Evolutionary conservation across 305 asterid species (phyloP).

Genomic region (Ruellia speciosa): DNA sequence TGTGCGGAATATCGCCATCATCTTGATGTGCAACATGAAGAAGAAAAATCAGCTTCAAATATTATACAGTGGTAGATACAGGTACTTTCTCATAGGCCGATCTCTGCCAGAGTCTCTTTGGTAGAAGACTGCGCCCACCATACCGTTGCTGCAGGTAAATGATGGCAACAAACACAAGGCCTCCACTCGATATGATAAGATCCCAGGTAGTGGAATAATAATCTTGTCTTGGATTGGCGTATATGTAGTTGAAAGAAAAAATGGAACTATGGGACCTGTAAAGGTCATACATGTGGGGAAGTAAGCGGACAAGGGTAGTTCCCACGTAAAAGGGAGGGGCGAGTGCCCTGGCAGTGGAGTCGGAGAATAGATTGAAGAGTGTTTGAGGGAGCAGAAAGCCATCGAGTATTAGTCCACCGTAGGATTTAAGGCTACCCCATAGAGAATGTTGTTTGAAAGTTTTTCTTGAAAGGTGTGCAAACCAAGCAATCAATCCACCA

Average conservation of each 20-base stretch:
- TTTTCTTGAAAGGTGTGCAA: conserved; percentile 40
- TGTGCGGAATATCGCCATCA: not conserved
- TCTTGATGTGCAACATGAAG: not conserved
- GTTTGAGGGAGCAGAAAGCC: conserved; percentile 80
- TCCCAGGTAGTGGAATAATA: conserved; percentile 90
- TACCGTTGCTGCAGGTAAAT: conserved; percentile 73
- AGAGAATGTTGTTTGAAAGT: conserved; percentile 29
- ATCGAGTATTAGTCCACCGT: conserved; percentile 62
- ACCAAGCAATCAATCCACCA: conserved; percentile 69
- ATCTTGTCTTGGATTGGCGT: conserved; percentile 72
- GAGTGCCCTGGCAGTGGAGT: conserved; percentile 53
- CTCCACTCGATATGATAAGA: conserved; percentile 49
- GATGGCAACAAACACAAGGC: conserved; percentile 39
- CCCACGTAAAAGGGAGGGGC: conserved; percentile 62
- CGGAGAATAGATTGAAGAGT: conserved; percentile 55
- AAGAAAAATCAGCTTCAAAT: conserved; percentile 1
- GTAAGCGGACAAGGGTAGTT: conserved; percentile 56
- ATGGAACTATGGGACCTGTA: conserved; percentile 51
- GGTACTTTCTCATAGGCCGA: conserved; percentile 62
- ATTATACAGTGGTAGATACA: conserved; percentile 35
- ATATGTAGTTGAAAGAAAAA: conserved; percentile 47
- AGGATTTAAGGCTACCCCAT: conserved; percentile 74
- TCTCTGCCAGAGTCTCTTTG: conserved; percentile 39
- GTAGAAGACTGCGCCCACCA: conserved; percentile 67
- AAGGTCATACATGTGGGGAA: conserved; percentile 80